A percentile compares a stretch with the other conserved stretches of the same genome.
phyloP scores from a whole-genome alignment of 2,329 filamentous ascomycete species.

The Verticillium isaacii region DNA sequence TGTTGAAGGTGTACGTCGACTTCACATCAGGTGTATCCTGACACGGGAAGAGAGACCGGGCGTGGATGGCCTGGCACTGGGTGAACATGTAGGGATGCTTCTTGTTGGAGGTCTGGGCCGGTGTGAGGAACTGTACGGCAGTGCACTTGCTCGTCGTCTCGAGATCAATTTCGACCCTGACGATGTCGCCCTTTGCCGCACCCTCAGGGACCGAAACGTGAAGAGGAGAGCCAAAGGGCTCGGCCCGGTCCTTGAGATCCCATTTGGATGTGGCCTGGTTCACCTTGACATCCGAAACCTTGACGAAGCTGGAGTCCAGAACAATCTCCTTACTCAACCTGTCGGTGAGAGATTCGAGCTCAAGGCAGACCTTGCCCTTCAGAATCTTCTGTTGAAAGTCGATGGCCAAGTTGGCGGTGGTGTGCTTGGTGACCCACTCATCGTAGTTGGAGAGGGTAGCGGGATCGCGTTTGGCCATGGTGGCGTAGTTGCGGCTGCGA shows the following conservation, averaged over 20 bases:
- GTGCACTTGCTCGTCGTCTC: slow-evolving; percentile 85
- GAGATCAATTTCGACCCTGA: slow-evolving; percentile 61
- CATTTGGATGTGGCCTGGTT: slow-evolving; percentile 61
- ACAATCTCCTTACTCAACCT: slow-evolving; percentile 71
- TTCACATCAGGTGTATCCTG: slow-evolving; percentile 98
- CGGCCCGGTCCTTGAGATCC: slow-evolving; percentile 63
- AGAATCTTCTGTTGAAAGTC: slow-evolving; percentile 78
- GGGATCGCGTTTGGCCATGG: slow-evolving; percentile 61
- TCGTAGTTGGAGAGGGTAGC: slow-evolving; percentile 92
- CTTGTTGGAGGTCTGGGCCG: slow-evolving; percentile 90
- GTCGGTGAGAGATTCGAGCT: slow-evolving; percentile 72
- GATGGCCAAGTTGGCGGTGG: slow-evolving; percentile 73
- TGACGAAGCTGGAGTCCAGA: slow-evolving; percentile 81
- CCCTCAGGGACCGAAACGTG: slow-evolving; percentile 57
- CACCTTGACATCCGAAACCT: slow-evolving; percentile 67
- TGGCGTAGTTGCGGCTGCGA: slow-evolving; percentile 11
- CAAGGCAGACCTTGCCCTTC: slow-evolving; percentile 70
- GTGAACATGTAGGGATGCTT: slow-evolving; percentile 98
- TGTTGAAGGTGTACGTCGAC: slow-evolving; percentile 86
- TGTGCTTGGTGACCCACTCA: slow-evolving; percentile 80
- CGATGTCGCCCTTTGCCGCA: slow-evolving; percentile 44
- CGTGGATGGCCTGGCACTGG: slow-evolving; percentile 95
- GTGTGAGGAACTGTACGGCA: slow-evolving; percentile 91
- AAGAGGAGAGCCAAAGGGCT: slow-evolving; percentile 71
- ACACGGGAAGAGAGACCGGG: slow-evolving; percentile 89